A percentile compares a stretch with the other conserved stretches of the same genome.
Evolutionary conservation across 2,329 filamentous ascomycete species (phyloP).

Genomic region (Aspergillus sergii): DNA sequence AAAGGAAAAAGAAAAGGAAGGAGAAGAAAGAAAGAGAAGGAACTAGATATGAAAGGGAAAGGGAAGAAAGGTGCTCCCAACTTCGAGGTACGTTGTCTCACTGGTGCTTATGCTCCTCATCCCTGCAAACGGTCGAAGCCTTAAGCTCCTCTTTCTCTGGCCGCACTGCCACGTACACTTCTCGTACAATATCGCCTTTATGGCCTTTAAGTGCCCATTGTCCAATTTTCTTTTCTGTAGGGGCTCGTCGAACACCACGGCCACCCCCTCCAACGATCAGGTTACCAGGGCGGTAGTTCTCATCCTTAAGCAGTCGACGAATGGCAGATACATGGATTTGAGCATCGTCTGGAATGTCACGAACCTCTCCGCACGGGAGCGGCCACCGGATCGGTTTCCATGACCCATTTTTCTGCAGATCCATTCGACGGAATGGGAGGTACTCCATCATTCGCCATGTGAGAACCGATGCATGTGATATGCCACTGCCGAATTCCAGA

Average conservation of each 20-base stretch:
- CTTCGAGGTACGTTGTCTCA: not conserved
- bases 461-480: conserved; percentile 58
- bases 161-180: conserved; percentile 59
- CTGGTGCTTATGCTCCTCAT: conserved; percentile 15
- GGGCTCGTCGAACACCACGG: conserved; percentile 65
- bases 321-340: conserved; percentile 75
- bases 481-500: conserved; percentile 64
- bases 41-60: not conserved
- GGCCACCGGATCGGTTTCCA: conserved; percentile 85
- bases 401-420: conserved; percentile 69
- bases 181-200: conserved; percentile 68
- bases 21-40: not conserved
- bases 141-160: conserved; percentile 39
- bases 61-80: not conserved
- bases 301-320: conserved; percentile 66
- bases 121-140: conserved; percentile 31
- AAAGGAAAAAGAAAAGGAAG: not conserved
- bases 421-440: conserved; percentile 79
- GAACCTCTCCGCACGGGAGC: conserved; percentile 73
- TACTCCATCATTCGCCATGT: conserved; percentile 81
- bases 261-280: conserved; percentile 79
- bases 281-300: conserved; percentile 73
- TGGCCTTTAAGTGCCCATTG: conserved; percentile 70
- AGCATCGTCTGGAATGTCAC: conserved; percentile 72
- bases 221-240: conserved; percentile 65